A percentile compares a stretch with the other conserved stretches of the same genome.
Evolutionary conservation across 257 asterid species (phyloP).

Genomic region (Paraleonurus japonicus): DNA sequence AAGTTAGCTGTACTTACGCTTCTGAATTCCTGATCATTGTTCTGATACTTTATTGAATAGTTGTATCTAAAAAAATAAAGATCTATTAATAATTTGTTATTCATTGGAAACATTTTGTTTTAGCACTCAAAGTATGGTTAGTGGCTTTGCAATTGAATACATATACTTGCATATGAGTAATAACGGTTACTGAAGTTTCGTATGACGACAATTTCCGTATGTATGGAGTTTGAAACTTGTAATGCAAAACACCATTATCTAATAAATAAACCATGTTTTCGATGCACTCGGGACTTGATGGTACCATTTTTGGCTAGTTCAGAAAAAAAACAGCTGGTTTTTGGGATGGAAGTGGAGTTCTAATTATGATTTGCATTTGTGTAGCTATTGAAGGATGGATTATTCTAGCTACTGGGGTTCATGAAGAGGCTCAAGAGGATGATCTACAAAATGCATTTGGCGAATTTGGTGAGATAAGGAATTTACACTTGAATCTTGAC

Average conservation of each 20-base stretch:
- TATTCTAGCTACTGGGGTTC: slow-evolving; percentile 88
- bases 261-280: background rate
- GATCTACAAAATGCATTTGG: slow-evolving; percentile 78
- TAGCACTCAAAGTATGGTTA: background rate
- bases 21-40: background rate
- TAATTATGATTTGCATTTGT: slow-evolving; percentile 31
- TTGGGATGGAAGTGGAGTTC: slow-evolving; percentile 16
- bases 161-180: background rate
- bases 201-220: background rate
- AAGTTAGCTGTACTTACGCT: background rate
- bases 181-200: background rate
- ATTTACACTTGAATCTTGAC: slow-evolving; percentile 92
- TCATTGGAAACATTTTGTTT: background rate
- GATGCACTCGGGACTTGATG: background rate
- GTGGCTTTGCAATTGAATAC: background rate
- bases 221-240: background rate
- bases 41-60: background rate
- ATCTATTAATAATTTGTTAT: background rate
- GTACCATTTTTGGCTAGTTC: background rate
- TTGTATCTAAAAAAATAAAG: background rate
- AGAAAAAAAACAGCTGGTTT: background rate
- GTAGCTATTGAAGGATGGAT: slow-evolving; percentile 99
- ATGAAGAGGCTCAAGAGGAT: slow-evolving; percentile 98
- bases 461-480: slow-evolving; percentile 88
- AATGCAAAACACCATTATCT: background rate